Evolutionary conservation across 768 basidiomycete species (phyloP), one percentile per base, ranked within the genome.

Genomic region (Cystobasidium tubakii): DNA sequence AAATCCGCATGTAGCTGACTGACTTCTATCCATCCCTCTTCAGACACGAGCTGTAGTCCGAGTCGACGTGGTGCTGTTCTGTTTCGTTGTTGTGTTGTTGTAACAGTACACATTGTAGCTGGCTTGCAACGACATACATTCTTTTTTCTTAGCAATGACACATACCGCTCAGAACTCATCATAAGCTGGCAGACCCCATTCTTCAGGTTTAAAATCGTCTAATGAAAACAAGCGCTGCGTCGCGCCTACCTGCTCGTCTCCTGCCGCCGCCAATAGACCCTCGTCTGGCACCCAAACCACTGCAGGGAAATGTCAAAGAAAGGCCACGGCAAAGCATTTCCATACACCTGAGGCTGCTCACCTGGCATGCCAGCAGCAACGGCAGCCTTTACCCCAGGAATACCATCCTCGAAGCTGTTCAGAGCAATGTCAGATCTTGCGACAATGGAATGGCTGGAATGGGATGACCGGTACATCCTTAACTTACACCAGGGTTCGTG

Each of bases 111-210:
- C 12, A 15, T 9, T 50, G 46, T 50, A 50, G 46, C 46, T 39
- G 39, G 39, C 39, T 39, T 39, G 39, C 15, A 15, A 39, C 15
- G 39, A 6, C 15, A 39, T 39, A 39, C 39, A 39, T 6, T 39
- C 15, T 39, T 6, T 39, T 39, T 39, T 6, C 39, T 39, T 39
- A 15, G 15, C 39, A 6, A 15, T 15, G 21, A 50, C 21, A 12
- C 21, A 50, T 19, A 21, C 46, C n/a, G 7, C 21, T 54, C 46
- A 67, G 23, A 50, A 66, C 50, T 65, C 73, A 23, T 65, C 62
- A 36, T 75, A 75, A 27, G 74, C 17, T 15, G 74, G 74, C 36
- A 75, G 62, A 17, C 74, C 74, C 74, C 74, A 75, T 46, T 75
- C 74, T 63, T 75, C 74, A 31, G 74, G 74, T 60, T 63, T 75